Conservation (phyloP, 768 basidiomycete species). For the Phylloporus arenicola region DNA sequence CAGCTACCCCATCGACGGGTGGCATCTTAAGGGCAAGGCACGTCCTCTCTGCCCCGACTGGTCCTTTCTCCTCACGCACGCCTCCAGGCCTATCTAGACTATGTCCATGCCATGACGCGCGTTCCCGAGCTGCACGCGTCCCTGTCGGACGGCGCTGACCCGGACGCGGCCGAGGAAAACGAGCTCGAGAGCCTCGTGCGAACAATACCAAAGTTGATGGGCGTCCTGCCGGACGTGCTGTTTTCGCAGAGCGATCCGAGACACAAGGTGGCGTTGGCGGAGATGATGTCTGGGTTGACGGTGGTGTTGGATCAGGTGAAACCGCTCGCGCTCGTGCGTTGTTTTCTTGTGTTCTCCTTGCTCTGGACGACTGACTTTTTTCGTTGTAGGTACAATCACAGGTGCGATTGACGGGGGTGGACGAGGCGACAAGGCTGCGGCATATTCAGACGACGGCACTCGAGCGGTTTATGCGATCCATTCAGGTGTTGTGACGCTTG, state of each 20-base stretch:
- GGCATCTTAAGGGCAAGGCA: slow-evolving; percentile 85
- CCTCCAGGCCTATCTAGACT: slow-evolving; percentile 64
- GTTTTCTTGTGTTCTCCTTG: background rate
- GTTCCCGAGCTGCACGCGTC: slow-evolving; percentile 52
- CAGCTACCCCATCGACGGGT: slow-evolving; percentile 55
- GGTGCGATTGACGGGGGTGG: slow-evolving; percentile 41
- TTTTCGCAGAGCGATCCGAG: slow-evolving; percentile 52
- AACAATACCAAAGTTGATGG: slow-evolving; percentile 59
- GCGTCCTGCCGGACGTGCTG: slow-evolving; percentile 63
- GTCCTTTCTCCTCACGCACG: slow-evolving; percentile 7
- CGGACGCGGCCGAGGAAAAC: slow-evolving; percentile 41
- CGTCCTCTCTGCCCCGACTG: slow-evolving; percentile 1
- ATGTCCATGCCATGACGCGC: slow-evolving; percentile 56
- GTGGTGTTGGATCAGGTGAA: slow-evolving; percentile 52
- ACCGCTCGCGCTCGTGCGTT: slow-evolving; percentile 57
- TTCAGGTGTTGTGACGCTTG: slow-evolving; percentile 33
- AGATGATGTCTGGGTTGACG: slow-evolving; percentile 66
- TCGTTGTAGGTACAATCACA: slow-evolving; percentile 35
- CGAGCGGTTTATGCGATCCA: slow-evolving; percentile 59
- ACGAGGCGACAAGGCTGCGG: slow-evolving; percentile 54
- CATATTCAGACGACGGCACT: slow-evolving; percentile 62
- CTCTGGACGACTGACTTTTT: background rate
- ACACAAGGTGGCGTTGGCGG: slow-evolving; percentile 64
- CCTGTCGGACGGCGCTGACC: slow-evolving; percentile 36
- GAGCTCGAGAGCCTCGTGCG: slow-evolving; percentile 60